A percentile compares a stretch with the other conserved stretches of the same genome.
Evolutionary conservation across 352 stramenopile genomes (phyloP).

Genomic region (Globisporangium ultimum): DNA sequence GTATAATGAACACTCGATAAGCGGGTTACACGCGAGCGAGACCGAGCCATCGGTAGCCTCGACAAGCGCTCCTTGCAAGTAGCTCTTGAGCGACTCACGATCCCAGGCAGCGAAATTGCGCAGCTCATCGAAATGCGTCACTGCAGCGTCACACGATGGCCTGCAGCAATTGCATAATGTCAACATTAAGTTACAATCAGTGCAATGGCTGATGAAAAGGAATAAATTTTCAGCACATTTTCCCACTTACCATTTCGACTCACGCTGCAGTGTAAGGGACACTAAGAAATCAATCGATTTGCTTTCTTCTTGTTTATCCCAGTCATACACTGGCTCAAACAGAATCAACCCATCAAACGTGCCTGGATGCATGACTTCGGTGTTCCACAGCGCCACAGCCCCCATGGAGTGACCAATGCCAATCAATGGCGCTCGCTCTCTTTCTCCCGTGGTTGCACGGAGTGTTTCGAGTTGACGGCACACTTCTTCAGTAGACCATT

Average conservation of each 20-base stretch:
- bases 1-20: conserved; percentile 39
- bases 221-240: too few species aligned
- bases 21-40: conserved; percentile 29
- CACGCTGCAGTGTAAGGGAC: conserved; percentile 25
- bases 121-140: conserved; percentile 23
- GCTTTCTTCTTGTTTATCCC: too few species aligned
- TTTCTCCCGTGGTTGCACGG: conserved; percentile 8
- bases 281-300: conserved; percentile 30
- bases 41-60: conserved; percentile 19
- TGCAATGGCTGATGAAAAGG: too few species aligned
- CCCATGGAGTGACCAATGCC: conserved; percentile 54
- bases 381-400: conserved; percentile 30
- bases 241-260: conserved; percentile 11
- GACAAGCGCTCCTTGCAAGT: conserved; percentile 38
- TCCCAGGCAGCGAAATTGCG: conserved; percentile 45
- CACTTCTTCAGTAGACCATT: conserved; percentile 25
- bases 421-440: conserved; percentile 26
- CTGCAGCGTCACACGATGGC: neutral
- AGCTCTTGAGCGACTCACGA: conserved; percentile 25
- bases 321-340: conserved; percentile 41
- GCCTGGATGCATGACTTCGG: conserved; percentile 27
- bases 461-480: conserved; percentile 23
- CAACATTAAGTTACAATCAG: too few species aligned
- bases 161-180: neutral
- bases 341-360: conserved; percentile 41